phyloP scores from a whole-genome alignment of 2,329 filamentous ascomycete species.

The Aspergillus ibericus region DNA sequence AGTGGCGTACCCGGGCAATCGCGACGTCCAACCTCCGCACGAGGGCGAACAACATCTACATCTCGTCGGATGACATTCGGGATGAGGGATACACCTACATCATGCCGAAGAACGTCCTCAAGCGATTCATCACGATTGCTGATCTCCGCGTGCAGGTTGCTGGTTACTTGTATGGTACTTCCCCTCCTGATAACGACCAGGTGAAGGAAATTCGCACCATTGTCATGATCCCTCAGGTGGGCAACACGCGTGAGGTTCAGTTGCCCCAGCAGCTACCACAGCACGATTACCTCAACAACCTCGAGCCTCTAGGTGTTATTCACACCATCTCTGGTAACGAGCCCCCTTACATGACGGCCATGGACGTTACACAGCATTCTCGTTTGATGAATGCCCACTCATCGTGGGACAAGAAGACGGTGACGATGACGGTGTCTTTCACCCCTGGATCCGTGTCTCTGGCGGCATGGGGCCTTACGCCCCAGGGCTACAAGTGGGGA shows the following conservation, averaged over 20 bases:
- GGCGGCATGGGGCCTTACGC: constrained; percentile 88
- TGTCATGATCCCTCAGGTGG: constrained; percentile 96
- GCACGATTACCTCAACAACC: constrained; percentile 79
- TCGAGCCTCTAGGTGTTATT: constrained; percentile 92
- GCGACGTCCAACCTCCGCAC: constrained; percentile 94
- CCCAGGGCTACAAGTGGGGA: constrained; percentile 93
- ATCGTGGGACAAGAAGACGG: constrained; percentile 82
- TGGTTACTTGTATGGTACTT: constrained; percentile 90
- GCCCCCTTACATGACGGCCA: constrained; percentile 91
- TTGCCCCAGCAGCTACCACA: constrained; percentile 86
- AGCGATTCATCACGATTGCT: constrained; percentile 96
- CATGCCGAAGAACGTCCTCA: constrained; percentile 98
- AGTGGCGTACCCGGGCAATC: constrained; percentile 96
- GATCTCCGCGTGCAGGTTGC: constrained; percentile 96
- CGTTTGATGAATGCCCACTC: constrained; percentile 82
- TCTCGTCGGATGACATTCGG: constrained; percentile 90
- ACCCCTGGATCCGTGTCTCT: constrained; percentile 95
- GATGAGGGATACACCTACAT: constrained; percentile 92
- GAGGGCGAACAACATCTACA: constrained; percentile 96
- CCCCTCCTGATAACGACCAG: constrained; percentile 89
- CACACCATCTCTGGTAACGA: constrained; percentile 96
- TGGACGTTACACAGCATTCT: constrained; percentile 91
- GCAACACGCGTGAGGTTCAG: constrained; percentile 87
- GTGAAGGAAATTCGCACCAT: constrained; percentile 97
- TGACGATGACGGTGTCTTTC: constrained; percentile 94